Conservation (phyloP, 352 stramenopile genomes). For the Pythium diclinum region DNA sequence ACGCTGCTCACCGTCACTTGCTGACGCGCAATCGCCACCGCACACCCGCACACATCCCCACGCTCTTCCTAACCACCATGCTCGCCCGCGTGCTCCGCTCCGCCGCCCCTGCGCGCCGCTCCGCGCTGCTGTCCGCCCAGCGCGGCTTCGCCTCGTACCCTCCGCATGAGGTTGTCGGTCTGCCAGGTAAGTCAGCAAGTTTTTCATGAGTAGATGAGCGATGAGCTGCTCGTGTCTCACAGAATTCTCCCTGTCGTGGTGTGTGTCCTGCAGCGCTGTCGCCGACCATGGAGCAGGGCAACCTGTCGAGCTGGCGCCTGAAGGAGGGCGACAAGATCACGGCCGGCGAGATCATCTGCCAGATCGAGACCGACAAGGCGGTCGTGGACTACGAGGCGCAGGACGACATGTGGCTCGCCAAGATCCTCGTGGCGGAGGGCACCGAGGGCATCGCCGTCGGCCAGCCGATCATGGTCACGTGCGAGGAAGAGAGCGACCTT, state of each 20-base stretch:
- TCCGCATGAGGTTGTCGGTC: slow-evolving; percentile 70
- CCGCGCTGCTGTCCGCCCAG: slow-evolving; percentile 28
- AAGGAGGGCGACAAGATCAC: slow-evolving; percentile 92
- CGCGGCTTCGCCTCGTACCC: slow-evolving; percentile 74
- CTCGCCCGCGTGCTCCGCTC: slow-evolving; percentile 60
- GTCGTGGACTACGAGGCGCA: slow-evolving; percentile 98
- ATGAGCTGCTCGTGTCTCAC: slow-evolving; percentile 6
- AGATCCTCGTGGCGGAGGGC: slow-evolving; percentile 93
- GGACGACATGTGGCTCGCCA: slow-evolving; percentile 95
- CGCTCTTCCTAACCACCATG: slow-evolving; percentile 31
- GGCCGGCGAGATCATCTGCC: slow-evolving; percentile 93
- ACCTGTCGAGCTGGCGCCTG: slow-evolving; percentile 93
- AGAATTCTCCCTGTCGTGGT: neutral
- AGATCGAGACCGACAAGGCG: slow-evolving; percentile 99
- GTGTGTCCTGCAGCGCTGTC: slow-evolving; percentile 75
- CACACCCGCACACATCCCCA: neutral
- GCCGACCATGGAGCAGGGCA: slow-evolving; percentile 97
- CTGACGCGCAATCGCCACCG: slow-evolving; percentile 22
- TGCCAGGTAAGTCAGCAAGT: slow-evolving; percentile 44
- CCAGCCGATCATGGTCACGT: slow-evolving; percentile 94
- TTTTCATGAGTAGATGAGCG: neutral
- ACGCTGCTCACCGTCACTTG: slow-evolving; percentile 7
- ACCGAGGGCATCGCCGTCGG: slow-evolving; percentile 90
- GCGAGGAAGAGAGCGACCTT: slow-evolving; percentile 85
- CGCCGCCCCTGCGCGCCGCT: slow-evolving; percentile 34